phyloP scores from a whole-genome alignment of 2,329 filamentous ascomycete genomes.

The Aspergillus sp. region DNA sequence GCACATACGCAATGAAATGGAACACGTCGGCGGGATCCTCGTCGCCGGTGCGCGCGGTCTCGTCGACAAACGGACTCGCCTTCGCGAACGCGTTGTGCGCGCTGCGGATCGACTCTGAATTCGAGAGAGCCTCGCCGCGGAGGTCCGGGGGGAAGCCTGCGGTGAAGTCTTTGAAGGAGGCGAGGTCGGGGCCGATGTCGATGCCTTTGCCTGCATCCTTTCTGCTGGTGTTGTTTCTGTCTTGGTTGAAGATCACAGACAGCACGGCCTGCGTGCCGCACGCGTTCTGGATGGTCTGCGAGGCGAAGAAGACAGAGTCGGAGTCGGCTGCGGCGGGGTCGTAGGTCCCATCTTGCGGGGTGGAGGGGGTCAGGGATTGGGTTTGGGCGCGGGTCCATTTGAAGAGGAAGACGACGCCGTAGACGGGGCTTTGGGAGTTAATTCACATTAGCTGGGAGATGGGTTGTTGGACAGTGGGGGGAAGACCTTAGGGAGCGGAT shows the following conservation, averaged over 20 bases:
- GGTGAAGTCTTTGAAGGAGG: slow-evolving; percentile 80
- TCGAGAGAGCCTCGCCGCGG: slow-evolving; percentile 60
- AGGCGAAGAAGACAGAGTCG: slow-evolving; percentile 80
- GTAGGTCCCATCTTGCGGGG: slow-evolving; percentile 71
- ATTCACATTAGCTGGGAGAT: slow-evolving; percentile 3
- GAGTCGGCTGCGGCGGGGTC: slow-evolving; percentile 64
- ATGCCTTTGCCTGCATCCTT: too few relatives aligned
- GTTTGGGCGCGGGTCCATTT: slow-evolving; percentile 58
- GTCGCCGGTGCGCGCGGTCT: slow-evolving; percentile 65
- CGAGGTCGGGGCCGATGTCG: slow-evolving; percentile 61
- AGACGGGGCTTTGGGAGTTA: slow-evolving; percentile 53
- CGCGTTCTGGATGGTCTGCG: slow-evolving; percentile 96
- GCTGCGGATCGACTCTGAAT: slow-evolving; percentile 60
- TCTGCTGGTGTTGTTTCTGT: slow-evolving; percentile 18
- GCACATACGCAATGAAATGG: slow-evolving; percentile 94
- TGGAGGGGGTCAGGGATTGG: slow-evolving; percentile 53
- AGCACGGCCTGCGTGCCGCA: slow-evolving; percentile 94
- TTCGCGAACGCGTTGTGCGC: slow-evolving; percentile 87
- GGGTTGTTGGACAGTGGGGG: slow-evolving; percentile 1
- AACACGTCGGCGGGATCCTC: slow-evolving; percentile 75
- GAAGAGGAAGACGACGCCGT: slow-evolving; percentile 98
- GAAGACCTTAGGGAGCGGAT: slow-evolving; percentile 36
- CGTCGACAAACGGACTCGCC: slow-evolving; percentile 83
- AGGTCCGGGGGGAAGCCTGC: slow-evolving; percentile 70
- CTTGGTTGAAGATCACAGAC: slow-evolving; percentile 82